Percentiles rank a stretch among this genome's conserved stretches.
These are phyloP conservation scores for Saccharum officinarum DNA, from an alignment of 176 grass and related monocot species.

Conservation along the genomic window DNA sequence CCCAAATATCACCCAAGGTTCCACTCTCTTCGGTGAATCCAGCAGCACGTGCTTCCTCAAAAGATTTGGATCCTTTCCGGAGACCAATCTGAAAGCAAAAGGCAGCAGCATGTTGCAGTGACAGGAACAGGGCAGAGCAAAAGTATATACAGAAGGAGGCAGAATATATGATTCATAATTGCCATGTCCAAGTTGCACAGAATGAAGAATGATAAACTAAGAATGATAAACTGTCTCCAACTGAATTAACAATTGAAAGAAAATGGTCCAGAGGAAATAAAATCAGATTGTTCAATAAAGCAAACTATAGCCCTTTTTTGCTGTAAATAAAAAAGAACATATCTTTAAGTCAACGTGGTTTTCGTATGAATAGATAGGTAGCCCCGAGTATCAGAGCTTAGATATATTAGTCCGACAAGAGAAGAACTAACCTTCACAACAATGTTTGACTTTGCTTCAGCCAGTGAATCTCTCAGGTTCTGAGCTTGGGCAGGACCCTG, in stretches of 20 bases:
- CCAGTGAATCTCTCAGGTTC: constrained; percentile 85
- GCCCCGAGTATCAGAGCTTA: background rate
- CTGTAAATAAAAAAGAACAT: background rate
- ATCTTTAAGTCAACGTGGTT: background rate
- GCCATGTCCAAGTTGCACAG: constrained; percentile 5
- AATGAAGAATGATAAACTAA: background rate
- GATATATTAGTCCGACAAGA: background rate
- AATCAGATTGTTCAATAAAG: background rate
- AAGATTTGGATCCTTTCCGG: constrained; percentile 82
- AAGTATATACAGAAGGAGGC: background rate
- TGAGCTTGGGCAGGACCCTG: constrained; percentile 90
- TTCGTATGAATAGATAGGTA: too few relatives aligned
- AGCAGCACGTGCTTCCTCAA: constrained; percentile 72
- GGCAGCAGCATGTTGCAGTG: background rate
- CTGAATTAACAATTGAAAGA: background rate
- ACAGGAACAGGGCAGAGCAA: background rate
- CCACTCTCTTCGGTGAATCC: constrained; percentile 91
- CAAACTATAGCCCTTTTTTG: background rate
- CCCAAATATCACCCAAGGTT: constrained; percentile 84
- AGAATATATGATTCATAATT: background rate
- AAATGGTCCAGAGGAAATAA: background rate
- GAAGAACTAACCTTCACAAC: constrained; percentile 69
- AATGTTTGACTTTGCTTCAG: constrained; percentile 79
- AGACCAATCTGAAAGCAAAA: constrained; percentile 74
- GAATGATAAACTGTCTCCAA: background rate